A percentile compares a stretch with the other conserved stretches of the same genome.
These are phyloP conservation scores for Penicillium arizonense DNA, from an alignment of 495 filamentous ascomycete genomes.

Conservation along the genomic window DNA sequence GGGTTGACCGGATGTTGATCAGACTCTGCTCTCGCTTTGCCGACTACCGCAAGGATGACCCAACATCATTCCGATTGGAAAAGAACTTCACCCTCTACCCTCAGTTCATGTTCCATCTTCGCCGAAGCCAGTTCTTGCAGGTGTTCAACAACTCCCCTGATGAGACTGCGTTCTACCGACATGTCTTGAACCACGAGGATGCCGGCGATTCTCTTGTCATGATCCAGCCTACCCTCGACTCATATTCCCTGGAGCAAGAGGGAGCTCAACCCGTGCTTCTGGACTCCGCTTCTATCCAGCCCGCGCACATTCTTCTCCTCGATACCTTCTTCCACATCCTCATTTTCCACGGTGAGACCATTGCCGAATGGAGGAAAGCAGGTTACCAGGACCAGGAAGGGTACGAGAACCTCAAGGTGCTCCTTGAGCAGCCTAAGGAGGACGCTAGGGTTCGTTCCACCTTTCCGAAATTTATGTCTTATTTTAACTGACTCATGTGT, in stretches of 20 bases:
- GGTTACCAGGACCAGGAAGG: constrained; percentile 98
- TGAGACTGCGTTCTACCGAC: constrained; percentile 97
- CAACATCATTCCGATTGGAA: constrained; percentile 94
- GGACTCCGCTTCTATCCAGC: constrained; percentile 94
- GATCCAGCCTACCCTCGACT: constrained; percentile 98
- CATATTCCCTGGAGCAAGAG: constrained; percentile 94
- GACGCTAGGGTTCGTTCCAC: constrained; percentile 76
- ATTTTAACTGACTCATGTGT: constrained; percentile 11
- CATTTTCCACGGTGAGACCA: constrained; percentile 97
- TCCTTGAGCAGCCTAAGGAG: constrained; percentile 95
- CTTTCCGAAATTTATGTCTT: neutral
- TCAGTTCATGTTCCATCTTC: constrained; percentile 99
- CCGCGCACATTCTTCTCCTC: constrained; percentile 88
- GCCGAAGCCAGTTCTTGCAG: constrained; percentile 95
- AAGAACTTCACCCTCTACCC: constrained; percentile 99
- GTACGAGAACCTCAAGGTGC: constrained; percentile 90
- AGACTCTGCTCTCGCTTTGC: constrained; percentile 94
- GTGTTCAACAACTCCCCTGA: constrained; percentile 99
- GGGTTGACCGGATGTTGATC: constrained; percentile 99
- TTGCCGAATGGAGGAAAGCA: constrained; percentile 97
- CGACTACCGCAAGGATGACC: constrained; percentile 98
- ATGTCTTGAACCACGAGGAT: constrained; percentile 97
- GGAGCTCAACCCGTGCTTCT: constrained; percentile 86
- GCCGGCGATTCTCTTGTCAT: constrained; percentile 95
- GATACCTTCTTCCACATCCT: constrained; percentile 99